These are phyloP conservation scores for Marasmius oreades DNA, from an alignment of 1,284 basidiomycete species.

Conservation along the genomic window DNA sequence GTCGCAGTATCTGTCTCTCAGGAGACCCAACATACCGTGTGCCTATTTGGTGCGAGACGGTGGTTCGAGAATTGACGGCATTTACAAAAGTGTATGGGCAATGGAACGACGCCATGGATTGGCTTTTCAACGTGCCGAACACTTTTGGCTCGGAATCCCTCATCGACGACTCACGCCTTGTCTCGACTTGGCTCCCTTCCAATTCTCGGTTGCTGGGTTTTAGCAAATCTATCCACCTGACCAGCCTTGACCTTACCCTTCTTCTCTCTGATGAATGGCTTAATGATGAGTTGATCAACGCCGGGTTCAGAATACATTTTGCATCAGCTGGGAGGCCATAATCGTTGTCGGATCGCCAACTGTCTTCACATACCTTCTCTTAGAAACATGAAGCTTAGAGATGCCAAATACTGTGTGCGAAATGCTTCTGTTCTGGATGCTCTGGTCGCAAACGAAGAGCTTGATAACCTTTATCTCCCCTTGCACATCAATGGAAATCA, in stretches of 20 bases:
- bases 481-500: constrained; percentile 12
- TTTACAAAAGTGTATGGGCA: too few species aligned
- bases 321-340: neutral
- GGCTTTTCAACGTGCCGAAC: too few species aligned
- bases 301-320: neutral
- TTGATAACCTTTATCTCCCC: constrained; percentile 12
- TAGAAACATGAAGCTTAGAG: neutral
- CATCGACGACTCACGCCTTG: too few species aligned
- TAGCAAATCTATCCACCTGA: neutral
- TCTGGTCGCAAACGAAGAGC: neutral
- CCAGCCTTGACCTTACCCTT: neutral
- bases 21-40: too few species aligned
- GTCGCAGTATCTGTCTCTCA: too few species aligned
- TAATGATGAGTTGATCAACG: neutral
- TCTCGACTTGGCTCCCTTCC: too few species aligned
- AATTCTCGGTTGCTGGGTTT: neutral
- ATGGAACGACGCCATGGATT: too few species aligned
- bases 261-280: neutral
- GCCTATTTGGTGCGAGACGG: too few species aligned
- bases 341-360: neutral
- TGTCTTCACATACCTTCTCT: neutral
- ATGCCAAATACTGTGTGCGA: neutral
- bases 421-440: neutral
- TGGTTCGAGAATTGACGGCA: too few species aligned
- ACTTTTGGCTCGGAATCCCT: too few species aligned